Evolutionary conservation across 345 rosid species (phyloP).

Genomic region (Schrenkiella parvula): DNA sequence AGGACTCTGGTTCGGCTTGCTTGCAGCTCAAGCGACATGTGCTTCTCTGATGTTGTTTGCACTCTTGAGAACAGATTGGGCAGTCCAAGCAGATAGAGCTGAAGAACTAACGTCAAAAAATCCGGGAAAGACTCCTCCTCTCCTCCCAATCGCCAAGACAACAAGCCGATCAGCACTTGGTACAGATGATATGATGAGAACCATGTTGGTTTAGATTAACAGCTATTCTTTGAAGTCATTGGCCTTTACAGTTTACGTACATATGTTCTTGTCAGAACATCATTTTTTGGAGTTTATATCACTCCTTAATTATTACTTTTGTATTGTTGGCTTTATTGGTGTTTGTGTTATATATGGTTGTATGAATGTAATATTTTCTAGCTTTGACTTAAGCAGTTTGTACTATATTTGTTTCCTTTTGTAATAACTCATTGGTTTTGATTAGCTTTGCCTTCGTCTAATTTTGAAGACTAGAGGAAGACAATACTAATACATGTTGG

Average conservation of each 20-base stretch:
- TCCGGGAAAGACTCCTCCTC: conserved; percentile 12
- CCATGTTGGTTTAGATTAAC: conserved; percentile 25
- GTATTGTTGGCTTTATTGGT: not conserved
- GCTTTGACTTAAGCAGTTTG: conserved; percentile 23
- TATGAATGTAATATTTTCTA: conserved; percentile 14
- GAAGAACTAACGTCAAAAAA: conserved; percentile 52
- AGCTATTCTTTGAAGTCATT: conserved; percentile 24
- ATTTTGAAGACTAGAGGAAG: not conserved
- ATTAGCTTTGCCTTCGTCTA: not conserved
- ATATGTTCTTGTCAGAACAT: conserved; percentile 14
- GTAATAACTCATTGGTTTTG: conserved; percentile 13
- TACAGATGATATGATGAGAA: conserved; percentile 22
- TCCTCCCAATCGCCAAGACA: conserved; percentile 18
- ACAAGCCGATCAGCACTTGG: not conserved
- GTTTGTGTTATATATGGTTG: conserved; percentile 19
- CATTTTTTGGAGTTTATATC: conserved; percentile 19
- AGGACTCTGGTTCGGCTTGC: conserved; percentile 86
- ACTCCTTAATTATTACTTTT: conserved; percentile 19
- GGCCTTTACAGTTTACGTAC: conserved; percentile 9
- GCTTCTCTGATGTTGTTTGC: conserved; percentile 71
- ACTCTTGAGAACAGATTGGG: conserved; percentile 73
- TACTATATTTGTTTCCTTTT: conserved; percentile 10
- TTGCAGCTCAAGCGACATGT: conserved; percentile 92
- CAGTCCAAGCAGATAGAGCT: conserved; percentile 64
- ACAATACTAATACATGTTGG: not conserved